Evolutionary conservation across 192 early-diverging fungal genomes (phyloP).

Genomic region (Entophlyctis luteolus): DNA sequence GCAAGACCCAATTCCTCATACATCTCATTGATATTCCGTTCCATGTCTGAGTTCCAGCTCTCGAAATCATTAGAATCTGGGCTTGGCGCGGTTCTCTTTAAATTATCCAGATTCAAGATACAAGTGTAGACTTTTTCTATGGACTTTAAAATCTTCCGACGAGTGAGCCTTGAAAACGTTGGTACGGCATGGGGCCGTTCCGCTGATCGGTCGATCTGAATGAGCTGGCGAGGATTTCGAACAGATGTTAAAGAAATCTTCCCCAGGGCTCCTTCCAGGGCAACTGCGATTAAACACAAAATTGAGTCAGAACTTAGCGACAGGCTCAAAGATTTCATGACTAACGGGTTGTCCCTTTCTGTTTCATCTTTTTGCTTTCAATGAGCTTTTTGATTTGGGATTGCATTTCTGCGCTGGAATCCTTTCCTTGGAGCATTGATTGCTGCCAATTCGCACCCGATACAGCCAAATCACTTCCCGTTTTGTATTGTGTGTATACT

Average conservation of each 20-base stretch:
- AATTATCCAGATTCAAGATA: constrained; percentile 79
- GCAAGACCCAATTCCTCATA: constrained; percentile 61
- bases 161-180: constrained; percentile 20
- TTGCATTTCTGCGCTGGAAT: constrained; percentile 62
- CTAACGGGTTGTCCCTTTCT: constrained; percentile 75
- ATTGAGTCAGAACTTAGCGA: neutral
- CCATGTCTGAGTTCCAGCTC: constrained; percentile 25
- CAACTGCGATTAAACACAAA: constrained; percentile 46
- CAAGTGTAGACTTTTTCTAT: constrained; percentile 78
- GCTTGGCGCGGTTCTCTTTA: constrained; percentile 65
- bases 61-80: constrained; percentile 43
- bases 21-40: constrained; percentile 48
- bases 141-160: constrained; percentile 31
- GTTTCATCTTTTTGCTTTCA: constrained; percentile 81
- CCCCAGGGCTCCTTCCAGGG: constrained; percentile 91
- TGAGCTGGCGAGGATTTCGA: constrained; percentile 82
- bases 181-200: constrained; percentile 22
- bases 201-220: constrained; percentile 49
- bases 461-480: neutral
- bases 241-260: constrained; percentile 88
- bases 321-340: too few species aligned
- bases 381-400: constrained; percentile 96
- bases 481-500: constrained; percentile 59
- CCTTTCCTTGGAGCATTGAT: constrained; percentile 30
- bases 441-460: constrained; percentile 46